These are phyloP conservation scores for Biancaea sappan DNA, from an alignment of 306 rosid species.

Conservation along the genomic window DNA sequence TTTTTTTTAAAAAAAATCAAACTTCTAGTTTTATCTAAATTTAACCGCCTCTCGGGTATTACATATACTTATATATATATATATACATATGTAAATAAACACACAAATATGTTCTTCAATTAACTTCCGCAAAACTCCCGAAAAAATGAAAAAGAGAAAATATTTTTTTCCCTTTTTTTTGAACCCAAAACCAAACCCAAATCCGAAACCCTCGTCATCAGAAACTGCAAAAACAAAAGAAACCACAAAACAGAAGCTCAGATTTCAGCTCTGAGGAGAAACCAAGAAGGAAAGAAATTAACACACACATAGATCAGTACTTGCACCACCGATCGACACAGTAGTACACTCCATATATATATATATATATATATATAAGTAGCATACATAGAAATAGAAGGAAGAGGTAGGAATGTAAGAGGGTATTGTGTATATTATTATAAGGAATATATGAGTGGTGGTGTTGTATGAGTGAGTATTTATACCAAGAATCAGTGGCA, in stretches of 20 bases:
- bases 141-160: neutral
- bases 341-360: too few species aligned
- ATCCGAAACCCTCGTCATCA: conserved; percentile 18
- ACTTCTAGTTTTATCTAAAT: too few species aligned
- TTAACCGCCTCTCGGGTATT: too few species aligned
- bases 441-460: neutral
- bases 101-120: too few species aligned
- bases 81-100: too few species aligned
- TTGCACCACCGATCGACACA: neutral
- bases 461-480: neutral
- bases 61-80: too few species aligned
- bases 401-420: neutral
- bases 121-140: neutral
- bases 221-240: conserved; percentile 1
- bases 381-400: neutral
- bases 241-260: neutral
- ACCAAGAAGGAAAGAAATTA: neutral
- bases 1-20: too few species aligned
- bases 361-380: too few species aligned
- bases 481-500: conserved; percentile 81
- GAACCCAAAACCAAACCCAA: conserved; percentile 12
- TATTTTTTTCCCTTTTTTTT: neutral
- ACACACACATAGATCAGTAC: neutral
- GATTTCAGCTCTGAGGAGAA: too few species aligned
- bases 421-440: neutral